phyloP scores from a whole-genome alignment of 352 stramenopile genomes.

The Pythium brachiatum region DNA sequence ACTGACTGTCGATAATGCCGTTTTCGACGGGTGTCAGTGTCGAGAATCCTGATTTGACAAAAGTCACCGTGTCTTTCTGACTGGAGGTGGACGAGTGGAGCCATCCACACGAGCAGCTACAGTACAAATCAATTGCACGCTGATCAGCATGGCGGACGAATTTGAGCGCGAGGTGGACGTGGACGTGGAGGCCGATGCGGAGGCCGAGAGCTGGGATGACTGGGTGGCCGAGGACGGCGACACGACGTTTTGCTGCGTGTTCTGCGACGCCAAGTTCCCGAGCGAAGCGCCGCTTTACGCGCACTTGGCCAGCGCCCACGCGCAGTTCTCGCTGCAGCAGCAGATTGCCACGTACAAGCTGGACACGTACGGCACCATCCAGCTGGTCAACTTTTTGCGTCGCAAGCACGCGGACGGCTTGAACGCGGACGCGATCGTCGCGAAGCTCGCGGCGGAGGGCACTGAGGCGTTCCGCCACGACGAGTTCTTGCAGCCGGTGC shows the following conservation, averaged over 20 bases:
- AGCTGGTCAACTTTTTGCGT: conserved; percentile 76
- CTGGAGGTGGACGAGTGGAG: conserved; percentile 12
- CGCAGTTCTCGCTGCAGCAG: conserved; percentile 53
- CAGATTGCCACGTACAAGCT: conserved; percentile 51
- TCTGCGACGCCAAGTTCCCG: conserved; percentile 50
- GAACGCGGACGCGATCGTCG: conserved; percentile 37
- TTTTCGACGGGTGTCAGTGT: background rate
- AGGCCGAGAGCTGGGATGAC: conserved; percentile 78
- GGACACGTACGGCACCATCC: conserved; percentile 79
- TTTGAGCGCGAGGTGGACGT: conserved; percentile 11
- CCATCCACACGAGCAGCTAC: background rate
- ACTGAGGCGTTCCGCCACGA: conserved; percentile 56
- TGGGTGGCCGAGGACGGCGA: conserved; percentile 72
- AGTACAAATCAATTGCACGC: background rate
- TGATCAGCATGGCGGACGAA: conserved; percentile 16
- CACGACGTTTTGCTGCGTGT: conserved; percentile 60
- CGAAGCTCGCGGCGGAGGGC: conserved; percentile 45
- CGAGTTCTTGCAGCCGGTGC: conserved; percentile 72
- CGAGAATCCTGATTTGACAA: background rate
- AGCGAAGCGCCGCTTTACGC: conserved; percentile 51
- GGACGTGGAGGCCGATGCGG: conserved; percentile 12
- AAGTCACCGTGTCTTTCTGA: background rate
- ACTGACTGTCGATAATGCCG: background rate
- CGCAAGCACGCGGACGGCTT: conserved; percentile 41
- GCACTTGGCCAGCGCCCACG: conserved; percentile 52